Evolutionary conservation across 306 rosid genomes (phyloP).

Genomic region (Calophaca sinica): DNA sequence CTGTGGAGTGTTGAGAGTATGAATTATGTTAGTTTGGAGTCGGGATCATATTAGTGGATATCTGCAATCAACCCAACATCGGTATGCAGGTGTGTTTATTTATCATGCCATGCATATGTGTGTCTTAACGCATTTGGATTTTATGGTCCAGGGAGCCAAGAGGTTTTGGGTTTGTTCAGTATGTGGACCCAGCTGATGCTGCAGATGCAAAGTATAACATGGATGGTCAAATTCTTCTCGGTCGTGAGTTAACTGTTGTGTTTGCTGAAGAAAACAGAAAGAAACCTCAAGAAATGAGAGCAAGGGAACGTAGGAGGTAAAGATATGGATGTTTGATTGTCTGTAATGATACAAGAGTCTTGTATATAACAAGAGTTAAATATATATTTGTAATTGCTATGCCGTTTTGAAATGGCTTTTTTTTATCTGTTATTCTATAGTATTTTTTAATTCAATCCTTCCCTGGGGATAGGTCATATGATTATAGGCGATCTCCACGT

Average conservation of each 20-base stretch:
- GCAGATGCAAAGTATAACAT: constrained; percentile 81
- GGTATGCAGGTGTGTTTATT: constrained; percentile 31
- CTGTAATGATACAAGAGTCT: not conserved
- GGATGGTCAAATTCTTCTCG: constrained; percentile 81
- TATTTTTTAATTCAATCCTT: not conserved
- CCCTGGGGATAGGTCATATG: constrained; percentile 54
- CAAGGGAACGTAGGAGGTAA: constrained; percentile 66
- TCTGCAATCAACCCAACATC: constrained; percentile 31
- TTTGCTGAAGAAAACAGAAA: constrained; percentile 86
- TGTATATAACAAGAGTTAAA: not conserved
- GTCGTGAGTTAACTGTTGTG: constrained; percentile 80
- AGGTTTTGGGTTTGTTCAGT: constrained; percentile 86
- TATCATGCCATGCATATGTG: not conserved
- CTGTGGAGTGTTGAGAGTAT: constrained; percentile 45
- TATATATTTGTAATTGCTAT: not conserved
- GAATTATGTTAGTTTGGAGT: constrained; percentile 41
- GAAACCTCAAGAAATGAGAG: constrained; percentile 86
- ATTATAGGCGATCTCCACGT: constrained; percentile 53
- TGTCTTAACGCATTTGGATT: constrained; percentile 7
- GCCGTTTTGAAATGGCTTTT: not conserved
- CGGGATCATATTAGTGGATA: constrained; percentile 38
- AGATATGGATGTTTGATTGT: constrained; percentile 26
- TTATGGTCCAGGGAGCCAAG: constrained; percentile 71
- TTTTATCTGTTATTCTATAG: not conserved
- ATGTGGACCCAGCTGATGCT: constrained; percentile 76